phyloP scores from a whole-genome alignment of 208 protist genomes.

The Trypanosoma theileri region DNA sequence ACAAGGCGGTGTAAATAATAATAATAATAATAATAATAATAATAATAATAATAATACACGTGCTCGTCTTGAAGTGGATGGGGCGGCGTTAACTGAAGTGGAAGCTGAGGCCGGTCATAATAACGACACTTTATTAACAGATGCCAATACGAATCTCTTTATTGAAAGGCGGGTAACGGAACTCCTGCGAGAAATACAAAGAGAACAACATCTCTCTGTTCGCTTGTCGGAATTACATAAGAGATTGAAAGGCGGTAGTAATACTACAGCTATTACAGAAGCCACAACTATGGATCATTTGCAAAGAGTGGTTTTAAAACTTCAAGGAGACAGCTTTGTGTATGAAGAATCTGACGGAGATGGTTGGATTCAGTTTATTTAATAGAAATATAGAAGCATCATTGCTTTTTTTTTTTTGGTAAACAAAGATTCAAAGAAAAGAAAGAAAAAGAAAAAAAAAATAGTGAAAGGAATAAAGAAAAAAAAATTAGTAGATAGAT shows the following conservation, averaged over 20 bases:
- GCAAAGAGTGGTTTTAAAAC: conserved; percentile 40
- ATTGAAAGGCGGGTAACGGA: conserved; percentile 38
- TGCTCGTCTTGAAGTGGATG: background rate
- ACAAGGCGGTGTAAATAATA: background rate
- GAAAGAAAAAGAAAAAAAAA: conserved; percentile 3
- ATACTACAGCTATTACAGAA: conserved; percentile 24
- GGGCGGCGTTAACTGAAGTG: background rate
- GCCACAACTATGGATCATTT: conserved; percentile 34
- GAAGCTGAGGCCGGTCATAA: background rate
- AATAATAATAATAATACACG: conserved; percentile 4
- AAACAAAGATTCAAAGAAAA: background rate
- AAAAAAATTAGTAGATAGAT: too few species aligned
- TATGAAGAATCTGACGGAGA: conserved; percentile 57
- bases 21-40: background rate
- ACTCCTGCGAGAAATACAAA: conserved; percentile 56
- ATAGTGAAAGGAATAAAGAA: conserved; percentile 1
- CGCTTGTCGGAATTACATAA: conserved; percentile 53
- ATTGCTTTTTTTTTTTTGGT: background rate
- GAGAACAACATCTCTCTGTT: conserved; percentile 57
- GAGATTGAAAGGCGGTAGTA: background rate
- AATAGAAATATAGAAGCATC: conserved; percentile 13
- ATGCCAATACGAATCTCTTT: background rate
- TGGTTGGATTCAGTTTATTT: conserved; percentile 78
- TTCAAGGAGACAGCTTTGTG: conserved; percentile 76
- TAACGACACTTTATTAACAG: background rate